Conservation (phyloP, 2,329 filamentous ascomycete species). For the Juglanconis sp. region DNA sequence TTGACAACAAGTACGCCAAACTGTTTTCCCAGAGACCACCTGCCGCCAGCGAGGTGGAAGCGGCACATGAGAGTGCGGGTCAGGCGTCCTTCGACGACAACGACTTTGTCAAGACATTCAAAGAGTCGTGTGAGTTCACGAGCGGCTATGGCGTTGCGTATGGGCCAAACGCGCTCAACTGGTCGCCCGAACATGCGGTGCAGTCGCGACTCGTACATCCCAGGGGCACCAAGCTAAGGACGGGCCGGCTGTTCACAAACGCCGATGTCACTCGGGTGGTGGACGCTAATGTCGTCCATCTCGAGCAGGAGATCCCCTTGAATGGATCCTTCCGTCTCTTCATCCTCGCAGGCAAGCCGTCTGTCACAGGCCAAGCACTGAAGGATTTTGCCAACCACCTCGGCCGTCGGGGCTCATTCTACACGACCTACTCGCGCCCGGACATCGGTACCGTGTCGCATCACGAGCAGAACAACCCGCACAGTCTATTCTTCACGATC, state of each 20-base stretch:
- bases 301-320: slow-evolving; percentile 84
- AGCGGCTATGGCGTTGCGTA: slow-evolving; percentile 90
- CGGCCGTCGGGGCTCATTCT: slow-evolving; percentile 67
- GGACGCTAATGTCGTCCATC: slow-evolving; percentile 84
- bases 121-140: slow-evolving; percentile 87
- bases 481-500: slow-evolving; percentile 77
- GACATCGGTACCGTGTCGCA: slow-evolving; percentile 64
- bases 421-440: slow-evolving; percentile 58
- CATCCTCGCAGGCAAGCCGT: slow-evolving; percentile 72
- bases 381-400: slow-evolving; percentile 67
- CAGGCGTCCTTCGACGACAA: slow-evolving; percentile 52
- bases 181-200: slow-evolving; percentile 70
- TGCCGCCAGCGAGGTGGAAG: slow-evolving; percentile 68
- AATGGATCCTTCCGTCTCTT: slow-evolving; percentile 88
- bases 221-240: slow-evolving; percentile 60
- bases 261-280: slow-evolving; percentile 81
- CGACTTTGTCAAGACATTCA: slow-evolving; percentile 85
- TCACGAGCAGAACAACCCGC: slow-evolving; percentile 81
- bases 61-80: slow-evolving; percentile 47
- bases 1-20: slow-evolving; percentile 86
- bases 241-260: slow-evolving; percentile 74
- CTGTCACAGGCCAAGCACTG: slow-evolving; percentile 59
- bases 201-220: slow-evolving; percentile 69
- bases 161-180: slow-evolving; percentile 78
- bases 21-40: slow-evolving; percentile 80